Evolutionary conservation across 768 basidiomycete species (phyloP).

Genomic region (Podaxis mareebaensis): DNA sequence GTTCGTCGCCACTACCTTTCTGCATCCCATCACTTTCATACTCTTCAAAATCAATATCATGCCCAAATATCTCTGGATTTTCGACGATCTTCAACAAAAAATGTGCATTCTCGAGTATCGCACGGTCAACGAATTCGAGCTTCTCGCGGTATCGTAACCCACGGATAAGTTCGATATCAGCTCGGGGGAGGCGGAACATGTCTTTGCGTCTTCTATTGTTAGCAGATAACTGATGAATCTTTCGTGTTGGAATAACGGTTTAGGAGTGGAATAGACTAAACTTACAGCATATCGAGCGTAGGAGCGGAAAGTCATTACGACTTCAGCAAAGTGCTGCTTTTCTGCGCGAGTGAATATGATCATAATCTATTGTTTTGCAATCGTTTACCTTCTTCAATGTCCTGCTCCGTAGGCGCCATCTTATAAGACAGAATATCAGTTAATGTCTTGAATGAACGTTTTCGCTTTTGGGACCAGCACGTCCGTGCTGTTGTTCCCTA

Average conservation of each 20-base stretch:
- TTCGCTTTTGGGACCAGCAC: neutral
- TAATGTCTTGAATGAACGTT: neutral
- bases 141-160: constrained; percentile 76
- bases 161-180: constrained; percentile 70
- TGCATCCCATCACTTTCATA: constrained; percentile 22
- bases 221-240: constrained; percentile 41
- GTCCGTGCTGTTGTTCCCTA: constrained; percentile 1
- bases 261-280: neutral
- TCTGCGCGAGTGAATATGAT: constrained; percentile 39
- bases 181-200: constrained; percentile 63
- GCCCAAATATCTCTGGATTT: constrained; percentile 81
- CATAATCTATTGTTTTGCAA: neutral
- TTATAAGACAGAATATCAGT: neutral
- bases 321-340: constrained; percentile 70
- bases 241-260: constrained; percentile 11
- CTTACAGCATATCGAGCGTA: constrained; percentile 77
- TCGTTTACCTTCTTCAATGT: constrained; percentile 37
- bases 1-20: neutral
- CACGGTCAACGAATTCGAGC: constrained; percentile 75
- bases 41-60: constrained; percentile 38
- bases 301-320: constrained; percentile 71
- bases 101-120: constrained; percentile 77
- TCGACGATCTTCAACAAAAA: constrained; percentile 76
- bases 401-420: constrained; percentile 28
- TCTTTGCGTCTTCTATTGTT: constrained; percentile 75